phyloP scores from a whole-genome alignment of 805 yeast species.

The Ogataea zsoltii region DNA sequence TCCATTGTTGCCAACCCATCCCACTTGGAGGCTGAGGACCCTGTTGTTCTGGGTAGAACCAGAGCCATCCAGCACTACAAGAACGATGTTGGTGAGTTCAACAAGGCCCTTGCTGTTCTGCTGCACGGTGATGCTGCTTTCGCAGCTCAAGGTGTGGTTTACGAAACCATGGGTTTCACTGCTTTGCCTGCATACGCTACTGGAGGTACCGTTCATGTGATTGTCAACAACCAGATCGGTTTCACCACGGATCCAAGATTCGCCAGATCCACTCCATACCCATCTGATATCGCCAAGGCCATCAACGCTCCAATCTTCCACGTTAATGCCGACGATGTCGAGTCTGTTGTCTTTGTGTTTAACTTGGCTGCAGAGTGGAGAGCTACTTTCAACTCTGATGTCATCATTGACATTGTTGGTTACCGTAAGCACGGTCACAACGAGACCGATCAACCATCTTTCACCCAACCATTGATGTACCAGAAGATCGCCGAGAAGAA shows the following conservation, averaged over 20 bases:
- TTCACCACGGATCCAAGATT: slow-evolving; percentile 98
- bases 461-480: slow-evolving; percentile 99
- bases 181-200: slow-evolving; percentile 93
- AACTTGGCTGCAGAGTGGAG: slow-evolving; percentile 99
- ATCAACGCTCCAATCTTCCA: slow-evolving; percentile 99
- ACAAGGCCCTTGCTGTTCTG: slow-evolving; percentile 88
- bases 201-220: slow-evolving; percentile 97
- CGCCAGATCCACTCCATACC: slow-evolving; percentile 97
- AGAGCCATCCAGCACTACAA: slow-evolving; percentile 94
- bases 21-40: slow-evolving; percentile 98
- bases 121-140: slow-evolving; percentile 99
- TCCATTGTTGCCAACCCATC: slow-evolving; percentile 98
- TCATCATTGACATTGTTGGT: slow-evolving; percentile 94
- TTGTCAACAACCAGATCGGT: slow-evolving; percentile 98
- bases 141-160: slow-evolving; percentile 98
- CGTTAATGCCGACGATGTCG: slow-evolving; percentile 97
- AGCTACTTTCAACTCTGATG: slow-evolving; percentile 94
- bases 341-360: slow-evolving; percentile 87
- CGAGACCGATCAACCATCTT: slow-evolving; percentile 98
- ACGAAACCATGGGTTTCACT: slow-evolving; percentile 96
- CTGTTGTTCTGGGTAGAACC: slow-evolving; percentile 96
- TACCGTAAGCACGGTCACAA: slow-evolving; percentile 99
- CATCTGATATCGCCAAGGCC: slow-evolving; percentile 95
- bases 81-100: slow-evolving; percentile 76
- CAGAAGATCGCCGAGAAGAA: slow-evolving; percentile 84